Evolutionary conservation across 371 early-diverging fungal species (phyloP), one percentile per base, ranked within the genome.

Genomic region (Rhizopus delemar): DNA sequence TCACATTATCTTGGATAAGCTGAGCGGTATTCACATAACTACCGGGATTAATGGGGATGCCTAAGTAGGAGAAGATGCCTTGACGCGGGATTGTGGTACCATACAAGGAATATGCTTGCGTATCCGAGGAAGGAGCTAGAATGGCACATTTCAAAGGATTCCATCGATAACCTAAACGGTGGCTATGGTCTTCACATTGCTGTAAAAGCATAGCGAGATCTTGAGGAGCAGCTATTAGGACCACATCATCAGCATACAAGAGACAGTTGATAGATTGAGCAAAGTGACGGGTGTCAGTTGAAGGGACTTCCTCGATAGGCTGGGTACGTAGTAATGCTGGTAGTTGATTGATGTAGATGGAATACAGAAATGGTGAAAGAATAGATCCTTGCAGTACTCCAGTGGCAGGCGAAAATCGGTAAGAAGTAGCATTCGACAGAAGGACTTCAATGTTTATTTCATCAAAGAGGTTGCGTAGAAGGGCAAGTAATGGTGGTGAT

Each of bases 91-190:
- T 35, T 5, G 6, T 4, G 2, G 16, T 15, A 38, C 12, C 39
- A 28, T 52, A 52, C 8, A 52, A 8, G 5, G 28, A 2, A 32
- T 13, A 52, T 16, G 51, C 8, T 31, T 28, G 3, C 33, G 41
- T 2, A 29, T 8, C 53, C 3, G 22, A 29, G 11, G 48, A 11
- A 29, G 43, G 29, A 41, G 48, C 11, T 1, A 69, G 45, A 0
- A 64, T 13, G 5, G 51, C 60, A 46, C 71, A 65, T n/a, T n/a
- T n/a, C n/a, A n/a, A n/a, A n/a, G n/a, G n/a, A n/a, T n/a, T n/a
- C n/a, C n/a, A n/a, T n/a, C 51, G 57, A 39, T 64, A 67, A 0
- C 65, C 68, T 6, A 67, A 54, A 15, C 22, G 2, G 9, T 29
- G 3, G 3, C 39, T 41, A 46, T 71, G 71, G 1, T 38, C 16